A percentile compares a stretch with the other conserved stretches of the same genome.
Conservation (phyloP, 1,284 basidiomycete genomes). For the Sanghuangporus baumii region DNA sequence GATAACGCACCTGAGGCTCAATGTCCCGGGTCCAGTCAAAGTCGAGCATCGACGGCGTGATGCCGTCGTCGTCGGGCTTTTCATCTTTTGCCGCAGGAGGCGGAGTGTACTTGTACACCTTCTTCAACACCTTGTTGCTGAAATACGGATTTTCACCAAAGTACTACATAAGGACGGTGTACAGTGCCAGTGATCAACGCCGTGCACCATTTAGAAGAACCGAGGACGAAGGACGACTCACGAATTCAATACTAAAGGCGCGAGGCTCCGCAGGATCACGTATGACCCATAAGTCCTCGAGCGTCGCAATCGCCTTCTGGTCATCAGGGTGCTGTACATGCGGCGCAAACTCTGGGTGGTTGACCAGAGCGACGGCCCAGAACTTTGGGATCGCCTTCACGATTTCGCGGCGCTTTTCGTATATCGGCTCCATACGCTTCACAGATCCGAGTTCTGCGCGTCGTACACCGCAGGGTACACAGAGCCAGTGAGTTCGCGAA, state of each 20-base stretch:
- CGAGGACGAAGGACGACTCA: slow-evolving; percentile 38
- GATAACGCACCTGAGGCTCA: slow-evolving; percentile 47
- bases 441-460: slow-evolving; percentile 58
- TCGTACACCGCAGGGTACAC: slow-evolving; percentile 8
- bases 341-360: slow-evolving; percentile 53
- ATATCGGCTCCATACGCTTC: slow-evolving; percentile 51
- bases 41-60: slow-evolving; percentile 68
- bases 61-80: slow-evolving; percentile 61
- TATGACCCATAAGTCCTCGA: slow-evolving; percentile 75
- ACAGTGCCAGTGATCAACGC: background rate
- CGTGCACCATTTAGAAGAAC: background rate
- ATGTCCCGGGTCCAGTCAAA: slow-evolving; percentile 76
- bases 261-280: slow-evolving; percentile 62
- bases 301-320: slow-evolving; percentile 65
- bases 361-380: slow-evolving; percentile 75
- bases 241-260: slow-evolving; percentile 76
- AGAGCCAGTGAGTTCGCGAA: background rate
- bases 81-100: slow-evolving; percentile 48
- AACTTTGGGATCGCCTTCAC: slow-evolving; percentile 66
- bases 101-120: slow-evolving; percentile 70
- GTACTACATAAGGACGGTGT: slow-evolving; percentile 36
- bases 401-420: slow-evolving; percentile 60
- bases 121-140: slow-evolving; percentile 64
- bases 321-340: slow-evolving; percentile 65
- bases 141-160: slow-evolving; percentile 85